Percentiles rank a stretch among this genome's conserved stretches.
phyloP scores from a whole-genome alignment of 305 asterid genomes.

The Fraxinus paxiana region DNA sequence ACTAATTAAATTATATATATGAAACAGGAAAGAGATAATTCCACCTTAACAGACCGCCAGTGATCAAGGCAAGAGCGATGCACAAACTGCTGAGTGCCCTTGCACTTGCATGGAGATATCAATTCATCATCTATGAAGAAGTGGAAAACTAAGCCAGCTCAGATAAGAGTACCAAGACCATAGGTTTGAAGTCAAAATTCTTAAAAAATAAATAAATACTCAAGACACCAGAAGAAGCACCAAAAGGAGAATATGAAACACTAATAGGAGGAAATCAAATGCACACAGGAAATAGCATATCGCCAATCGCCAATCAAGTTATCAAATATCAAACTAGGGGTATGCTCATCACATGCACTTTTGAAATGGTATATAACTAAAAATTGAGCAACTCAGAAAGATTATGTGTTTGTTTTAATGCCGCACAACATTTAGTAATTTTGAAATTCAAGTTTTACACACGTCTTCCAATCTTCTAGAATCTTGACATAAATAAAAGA shows the following conservation, averaged over 20 bases:
- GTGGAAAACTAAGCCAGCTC: background rate
- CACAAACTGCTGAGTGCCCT: constrained; percentile 62
- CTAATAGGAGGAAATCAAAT: background rate
- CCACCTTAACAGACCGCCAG: constrained; percentile 62
- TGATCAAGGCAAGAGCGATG: constrained; percentile 62
- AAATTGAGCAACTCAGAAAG: background rate
- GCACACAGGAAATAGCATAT: background rate
- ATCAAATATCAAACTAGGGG: background rate
- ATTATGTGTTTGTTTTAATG: background rate
- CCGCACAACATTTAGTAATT: background rate
- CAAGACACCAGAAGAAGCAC: background rate
- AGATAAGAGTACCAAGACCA: background rate
- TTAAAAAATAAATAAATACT: background rate
- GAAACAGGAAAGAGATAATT: constrained; percentile 6
- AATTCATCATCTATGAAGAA: constrained; percentile 38
- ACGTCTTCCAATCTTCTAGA: background rate
- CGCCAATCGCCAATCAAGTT: background rate
- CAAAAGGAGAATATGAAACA: background rate
- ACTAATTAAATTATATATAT: background rate
- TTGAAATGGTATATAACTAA: background rate
- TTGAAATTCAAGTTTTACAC: background rate
- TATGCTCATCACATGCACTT: constrained; percentile 6
- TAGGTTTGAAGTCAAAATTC: background rate
- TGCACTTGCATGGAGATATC: constrained; percentile 65
- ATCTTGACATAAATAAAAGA: background rate